Evolutionary conservation across 2,329 filamentous ascomycete species (phyloP).

Genomic region (Chaetomium sp.): DNA sequence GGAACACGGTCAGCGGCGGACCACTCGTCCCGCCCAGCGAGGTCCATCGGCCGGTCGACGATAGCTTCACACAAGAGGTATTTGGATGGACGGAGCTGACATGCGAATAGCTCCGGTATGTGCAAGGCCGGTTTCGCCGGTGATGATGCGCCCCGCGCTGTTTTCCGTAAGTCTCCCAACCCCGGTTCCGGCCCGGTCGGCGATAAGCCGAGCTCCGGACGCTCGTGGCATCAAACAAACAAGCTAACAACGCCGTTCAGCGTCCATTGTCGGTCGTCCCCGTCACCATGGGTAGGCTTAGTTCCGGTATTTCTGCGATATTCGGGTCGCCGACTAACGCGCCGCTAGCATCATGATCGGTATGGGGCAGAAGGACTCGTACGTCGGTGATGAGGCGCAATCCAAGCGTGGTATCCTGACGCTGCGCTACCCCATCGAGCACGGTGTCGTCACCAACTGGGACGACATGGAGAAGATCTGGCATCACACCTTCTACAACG

Average conservation of each 20-base stretch:
- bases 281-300: constrained; percentile 96
- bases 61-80: constrained; percentile 35
- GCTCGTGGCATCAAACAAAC: neutral
- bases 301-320: constrained; percentile 5
- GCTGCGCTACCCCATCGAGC: constrained; percentile 99
- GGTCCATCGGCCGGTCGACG: constrained; percentile 17
- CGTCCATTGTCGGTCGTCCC: constrained; percentile 98
- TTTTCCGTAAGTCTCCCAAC: constrained; percentile 86
- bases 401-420: constrained; percentile 99
- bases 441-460: constrained; percentile 99
- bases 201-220: constrained; percentile 17
- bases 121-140: constrained; percentile 99
- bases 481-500: constrained; percentile 99
- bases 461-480: constrained; percentile 99
- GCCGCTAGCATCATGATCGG: constrained; percentile 95
- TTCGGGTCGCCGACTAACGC: constrained; percentile 37
- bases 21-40: constrained; percentile 18
- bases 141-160: constrained; percentile 99
- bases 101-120: constrained; percentile 87
- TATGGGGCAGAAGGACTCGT: constrained; percentile 99
- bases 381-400: constrained; percentile 99
- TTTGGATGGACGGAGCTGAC: constrained; percentile 42
- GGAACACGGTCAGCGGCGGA: constrained; percentile 27
- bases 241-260: constrained; percentile 51
- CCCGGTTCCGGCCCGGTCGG: constrained; percentile 27